These are phyloP conservation scores for Staphylotrichum longicolle DNA, from an alignment of 495 filamentous ascomycete species.

Conservation along the genomic window DNA sequence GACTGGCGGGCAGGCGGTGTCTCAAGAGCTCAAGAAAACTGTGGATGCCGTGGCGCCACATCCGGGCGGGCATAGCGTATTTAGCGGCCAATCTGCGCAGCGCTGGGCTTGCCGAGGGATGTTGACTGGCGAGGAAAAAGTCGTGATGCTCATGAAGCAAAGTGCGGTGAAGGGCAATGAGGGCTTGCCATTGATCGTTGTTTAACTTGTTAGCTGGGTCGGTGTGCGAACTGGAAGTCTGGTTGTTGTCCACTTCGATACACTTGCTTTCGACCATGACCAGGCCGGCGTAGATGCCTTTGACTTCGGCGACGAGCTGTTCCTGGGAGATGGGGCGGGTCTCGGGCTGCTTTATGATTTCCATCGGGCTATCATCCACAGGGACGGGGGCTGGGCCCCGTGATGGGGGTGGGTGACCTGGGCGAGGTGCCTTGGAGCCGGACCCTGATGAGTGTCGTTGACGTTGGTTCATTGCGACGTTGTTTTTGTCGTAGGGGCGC, in stretches of 20 bases:
- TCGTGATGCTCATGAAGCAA: constrained; percentile 74
- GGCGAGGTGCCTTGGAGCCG: constrained; percentile 16
- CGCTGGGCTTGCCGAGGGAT: constrained; percentile 63
- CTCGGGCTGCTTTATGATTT: constrained; percentile 55
- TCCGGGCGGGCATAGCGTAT: constrained; percentile 76
- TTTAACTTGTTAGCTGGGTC: constrained; percentile 47
- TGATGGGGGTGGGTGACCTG: constrained; percentile 6
- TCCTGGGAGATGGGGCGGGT: constrained; percentile 70
- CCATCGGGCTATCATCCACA: constrained; percentile 18
- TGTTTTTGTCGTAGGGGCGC: constrained; percentile 27
- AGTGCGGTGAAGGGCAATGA: constrained; percentile 69
- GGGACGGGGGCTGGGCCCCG: neutral
- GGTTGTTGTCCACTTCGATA: constrained; percentile 64
- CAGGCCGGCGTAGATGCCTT: constrained; percentile 72
- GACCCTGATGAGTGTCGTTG: constrained; percentile 17
- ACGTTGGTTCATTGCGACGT: constrained; percentile 26
- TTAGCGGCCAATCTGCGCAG: constrained; percentile 61
- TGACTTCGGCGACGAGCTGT: constrained; percentile 66
- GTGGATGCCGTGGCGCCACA: constrained; percentile 68
- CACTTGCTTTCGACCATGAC: constrained; percentile 80
- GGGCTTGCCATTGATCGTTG: constrained; percentile 66
- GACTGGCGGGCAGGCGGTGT: constrained; percentile 62
- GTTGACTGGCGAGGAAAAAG: constrained; percentile 73
- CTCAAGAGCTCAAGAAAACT: constrained; percentile 72
- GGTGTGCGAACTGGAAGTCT: constrained; percentile 50